Conservation (phyloP, 1,284 basidiomycete species). For the Ceratobasidium sp. region DNA sequence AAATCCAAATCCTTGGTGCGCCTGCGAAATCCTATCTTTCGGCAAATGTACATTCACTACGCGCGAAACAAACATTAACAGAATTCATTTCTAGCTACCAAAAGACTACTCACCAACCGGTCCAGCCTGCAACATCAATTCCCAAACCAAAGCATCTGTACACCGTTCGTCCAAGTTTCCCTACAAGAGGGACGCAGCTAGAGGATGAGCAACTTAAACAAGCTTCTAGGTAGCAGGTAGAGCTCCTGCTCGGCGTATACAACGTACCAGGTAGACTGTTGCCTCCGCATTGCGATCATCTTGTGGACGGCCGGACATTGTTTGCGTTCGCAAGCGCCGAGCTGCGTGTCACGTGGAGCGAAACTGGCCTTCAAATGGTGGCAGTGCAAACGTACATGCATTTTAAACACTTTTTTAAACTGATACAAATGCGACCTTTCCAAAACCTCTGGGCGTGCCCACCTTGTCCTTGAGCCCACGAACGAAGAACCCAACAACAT, state of each 20-base stretch:
- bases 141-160: slow-evolving; percentile 95
- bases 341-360: slow-evolving; percentile 4
- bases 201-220: slow-evolving; percentile 29
- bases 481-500: slow-evolving; percentile 3
- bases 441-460: neutral
- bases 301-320: slow-evolving; percentile 66
- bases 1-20: slow-evolving; percentile 98
- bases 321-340: slow-evolving; percentile 6
- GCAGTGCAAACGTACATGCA: too few relatives aligned
- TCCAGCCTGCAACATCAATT: slow-evolving; percentile 98
- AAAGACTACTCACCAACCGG: slow-evolving; percentile 81
- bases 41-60: slow-evolving; percentile 98
- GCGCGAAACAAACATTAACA: slow-evolving; percentile 29
- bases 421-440: slow-evolving; percentile 4
- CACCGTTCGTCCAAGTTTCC: slow-evolving; percentile 97
- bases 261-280: slow-evolving; percentile 88
- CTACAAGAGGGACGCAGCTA: slow-evolving; percentile 57
- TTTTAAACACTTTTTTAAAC: too few relatives aligned
- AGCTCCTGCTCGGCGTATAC: neutral
- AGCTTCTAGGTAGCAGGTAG: slow-evolving; percentile 8
- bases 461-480: neutral
- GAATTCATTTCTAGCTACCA: slow-evolving; percentile 1
- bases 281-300: slow-evolving; percentile 96
- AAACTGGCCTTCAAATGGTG: too few relatives aligned
- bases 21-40: slow-evolving; percentile 98